These are phyloP conservation scores for Vitis hybrid DNA, from an alignment of 177 flowering plant genomes.

Conservation along the genomic window DNA sequence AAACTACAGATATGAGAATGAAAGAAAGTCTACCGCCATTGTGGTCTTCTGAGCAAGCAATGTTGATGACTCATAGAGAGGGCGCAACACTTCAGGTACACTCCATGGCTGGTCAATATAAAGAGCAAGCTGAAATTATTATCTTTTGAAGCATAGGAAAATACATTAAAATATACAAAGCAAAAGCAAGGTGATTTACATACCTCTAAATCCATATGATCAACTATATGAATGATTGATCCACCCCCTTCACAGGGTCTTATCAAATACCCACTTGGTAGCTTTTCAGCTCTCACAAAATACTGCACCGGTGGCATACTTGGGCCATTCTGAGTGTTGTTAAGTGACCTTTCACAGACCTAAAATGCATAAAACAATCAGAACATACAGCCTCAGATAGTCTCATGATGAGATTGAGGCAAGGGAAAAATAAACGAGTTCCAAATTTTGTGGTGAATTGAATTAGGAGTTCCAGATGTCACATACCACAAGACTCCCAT, in stretches of 20 bases:
- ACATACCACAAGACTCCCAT: slow-evolving; percentile 65
- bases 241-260: slow-evolving; percentile 82
- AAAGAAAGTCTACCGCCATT: slow-evolving; percentile 37
- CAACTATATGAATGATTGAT: slow-evolving; percentile 66
- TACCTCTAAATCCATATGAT: slow-evolving; percentile 70
- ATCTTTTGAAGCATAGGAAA: neutral
- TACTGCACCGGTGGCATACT: slow-evolving; percentile 52
- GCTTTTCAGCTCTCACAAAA: slow-evolving; percentile 70
- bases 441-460: neutral
- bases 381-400: neutral
- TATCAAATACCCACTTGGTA: slow-evolving; percentile 69
- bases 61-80: slow-evolving; percentile 57
- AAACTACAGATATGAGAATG: neutral
- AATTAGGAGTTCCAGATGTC: neutral
- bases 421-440: neutral
- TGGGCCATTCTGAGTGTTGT: slow-evolving; percentile 65
- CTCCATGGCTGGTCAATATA: slow-evolving; percentile 37
- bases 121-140: slow-evolving; percentile 6
- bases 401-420: neutral
- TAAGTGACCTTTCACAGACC: slow-evolving; percentile 74
- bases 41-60: slow-evolving; percentile 61
- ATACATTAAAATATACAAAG: neutral
- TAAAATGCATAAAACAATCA: slow-evolving; percentile 8
- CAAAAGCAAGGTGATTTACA: neutral
- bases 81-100: slow-evolving; percentile 64